phyloP scores from a whole-genome alignment of 768 basidiomycete genomes.

The Mycena galopus region DNA sequence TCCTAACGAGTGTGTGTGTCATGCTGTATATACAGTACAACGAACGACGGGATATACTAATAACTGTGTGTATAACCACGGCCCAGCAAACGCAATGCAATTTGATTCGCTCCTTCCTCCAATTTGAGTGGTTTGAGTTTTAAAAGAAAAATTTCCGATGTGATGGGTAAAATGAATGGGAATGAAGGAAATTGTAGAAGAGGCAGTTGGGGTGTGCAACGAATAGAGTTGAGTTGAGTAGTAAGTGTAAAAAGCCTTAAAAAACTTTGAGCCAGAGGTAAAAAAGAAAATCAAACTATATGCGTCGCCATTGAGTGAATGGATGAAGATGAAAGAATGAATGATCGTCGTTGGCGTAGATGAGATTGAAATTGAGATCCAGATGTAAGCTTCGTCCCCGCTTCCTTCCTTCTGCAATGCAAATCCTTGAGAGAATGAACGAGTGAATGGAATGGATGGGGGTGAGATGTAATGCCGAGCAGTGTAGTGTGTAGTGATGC shows the following conservation, averaged over 20 bases:
- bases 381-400: constrained; percentile 1
- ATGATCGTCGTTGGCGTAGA: not conserved
- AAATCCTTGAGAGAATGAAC: not conserved
- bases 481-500: not conserved
- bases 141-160: not conserved
- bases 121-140: no score
- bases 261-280: constrained; percentile 4
- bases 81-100: not conserved
- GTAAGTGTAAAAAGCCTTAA: not conserved
- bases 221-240: not conserved
- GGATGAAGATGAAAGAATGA: not conserved
- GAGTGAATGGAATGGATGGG: not conserved
- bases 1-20: not conserved
- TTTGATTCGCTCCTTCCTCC: no score
- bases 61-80: not conserved
- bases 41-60: not conserved
- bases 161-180: not conserved
- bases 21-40: not conserved
- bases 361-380: no score
- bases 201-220: not conserved
- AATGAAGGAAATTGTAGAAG: not conserved
- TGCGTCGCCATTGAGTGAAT: not conserved
- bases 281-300: not conserved
- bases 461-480: not conserved
- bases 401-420: not conserved